Conservation (phyloP, 2,329 filamentous ascomycete genomes). For the Cladosporium sphaerospermum region DNA sequence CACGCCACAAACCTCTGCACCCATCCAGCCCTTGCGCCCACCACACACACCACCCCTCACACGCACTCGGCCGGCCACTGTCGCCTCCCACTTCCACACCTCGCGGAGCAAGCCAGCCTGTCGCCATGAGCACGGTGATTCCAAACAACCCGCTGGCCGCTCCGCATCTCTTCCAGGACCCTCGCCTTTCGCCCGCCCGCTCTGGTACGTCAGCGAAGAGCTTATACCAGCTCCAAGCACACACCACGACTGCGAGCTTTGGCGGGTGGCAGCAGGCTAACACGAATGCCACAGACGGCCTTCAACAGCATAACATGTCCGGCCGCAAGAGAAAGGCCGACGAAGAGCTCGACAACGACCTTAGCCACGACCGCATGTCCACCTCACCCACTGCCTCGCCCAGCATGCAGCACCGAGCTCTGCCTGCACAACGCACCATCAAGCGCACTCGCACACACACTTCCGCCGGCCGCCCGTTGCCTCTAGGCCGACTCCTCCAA, state of each 20-base stretch:
- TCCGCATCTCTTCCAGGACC: constrained; percentile 57
- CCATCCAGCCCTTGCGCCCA: background rate
- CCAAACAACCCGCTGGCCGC: constrained; percentile 52
- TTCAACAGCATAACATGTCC: constrained; percentile 38
- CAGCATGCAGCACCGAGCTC: constrained; percentile 61
- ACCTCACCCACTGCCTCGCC: constrained; percentile 81
- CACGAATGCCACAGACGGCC: constrained; percentile 30
- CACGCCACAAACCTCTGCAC: background rate
- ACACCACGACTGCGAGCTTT: constrained; percentile 26
- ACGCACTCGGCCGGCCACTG: background rate
- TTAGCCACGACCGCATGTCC: constrained; percentile 71
- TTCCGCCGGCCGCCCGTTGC: constrained; percentile 54
- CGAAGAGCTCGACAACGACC: constrained; percentile 58
- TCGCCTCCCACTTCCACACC: background rate
- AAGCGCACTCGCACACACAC: constrained; percentile 65
- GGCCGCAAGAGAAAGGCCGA: constrained; percentile 83
- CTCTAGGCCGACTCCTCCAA: constrained; percentile 76
- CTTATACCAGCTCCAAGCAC: constrained; percentile 25
- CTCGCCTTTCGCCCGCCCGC: constrained; percentile 54
- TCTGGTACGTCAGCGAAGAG: constrained; percentile 45
- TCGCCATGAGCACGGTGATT: constrained; percentile 56
- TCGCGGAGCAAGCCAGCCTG: constrained; percentile 4
- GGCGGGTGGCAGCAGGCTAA: constrained; percentile 26
- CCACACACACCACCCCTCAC: background rate
- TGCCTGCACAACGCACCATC: constrained; percentile 56